Base-by-base conservation (phyloP, 805 yeast species). In the Saccharomycopsis javanensis region DNA sequence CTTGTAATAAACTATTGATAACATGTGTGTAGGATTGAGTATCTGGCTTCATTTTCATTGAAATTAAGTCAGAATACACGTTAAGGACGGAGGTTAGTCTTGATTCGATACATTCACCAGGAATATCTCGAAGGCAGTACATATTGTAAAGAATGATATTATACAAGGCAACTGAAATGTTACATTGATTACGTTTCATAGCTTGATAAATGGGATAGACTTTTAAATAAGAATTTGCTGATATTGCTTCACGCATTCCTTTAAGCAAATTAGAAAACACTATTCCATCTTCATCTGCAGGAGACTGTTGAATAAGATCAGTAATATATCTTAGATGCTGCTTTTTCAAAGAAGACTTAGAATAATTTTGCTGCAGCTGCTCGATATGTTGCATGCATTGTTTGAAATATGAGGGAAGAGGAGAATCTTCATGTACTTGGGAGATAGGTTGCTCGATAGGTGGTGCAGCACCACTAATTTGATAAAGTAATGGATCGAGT, bases 201-300 rank as follows among this genome's bases (percentile, higher is more conserved):
- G 58, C 58, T 52, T 60, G 62, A 46, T 60, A 60, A 10, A 60
- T n/a, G n/a, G 62, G 59, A 37, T 53, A 60, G 23, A 60, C 35
- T 30, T 57, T 38, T 27, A 53, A 15, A 15, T 20, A 20, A 8
- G 25, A 27, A 35, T 51, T 28, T 4, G 35, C 10, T 13, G 28
- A n/a, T 6, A 54, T 35, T n/a, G 48, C 34, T 16, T 51, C 35
- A 8, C 45, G 37, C 46, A 55, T 45, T 15, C 45, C 54, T 4
- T 10, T 34, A 13, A 57, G 28, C 23, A 54, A 45, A 28, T 25
- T 35, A 7, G 48, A 20, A 42, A 20, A 42, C 27, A 42, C 48
- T 20, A 42, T 42, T 3, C 48, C 25, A 20, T 42, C 48, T 18
- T 42, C 48, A 42, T 42, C 25, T 20, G n/a, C 23, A 6, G 28